A percentile compares a stretch with the other conserved stretches of the same genome.
Evolutionary conservation across 148 eudicot genomes (phyloP).

Genomic region (Chenopodium berlandieri): DNA sequence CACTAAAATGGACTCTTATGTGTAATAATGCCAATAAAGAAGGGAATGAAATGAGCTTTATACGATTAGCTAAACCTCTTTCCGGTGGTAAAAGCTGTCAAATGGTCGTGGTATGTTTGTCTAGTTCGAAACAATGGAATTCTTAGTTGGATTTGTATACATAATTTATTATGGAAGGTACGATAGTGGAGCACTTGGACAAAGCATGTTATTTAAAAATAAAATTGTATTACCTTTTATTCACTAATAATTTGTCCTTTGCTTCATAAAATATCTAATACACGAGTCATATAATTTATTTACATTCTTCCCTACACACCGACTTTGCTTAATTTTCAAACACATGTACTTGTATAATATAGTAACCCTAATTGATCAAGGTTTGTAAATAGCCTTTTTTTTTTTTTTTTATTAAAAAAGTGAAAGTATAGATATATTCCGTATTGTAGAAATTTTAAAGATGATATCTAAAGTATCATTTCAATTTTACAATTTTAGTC

Average conservation of each 20-base stretch:
- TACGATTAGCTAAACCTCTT: conserved; percentile 19
- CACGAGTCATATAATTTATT: neutral
- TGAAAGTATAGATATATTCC: no score
- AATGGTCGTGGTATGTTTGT: conserved; percentile 33
- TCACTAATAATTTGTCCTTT: conserved; percentile 1
- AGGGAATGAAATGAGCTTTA: conserved; percentile 12
- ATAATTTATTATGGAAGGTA: conserved; percentile 20
- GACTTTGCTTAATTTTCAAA: conserved; percentile 9
- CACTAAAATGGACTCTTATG: conserved; percentile 29
- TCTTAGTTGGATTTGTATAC: conserved; percentile 33
- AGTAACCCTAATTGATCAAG: neutral
- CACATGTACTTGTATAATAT: neutral
- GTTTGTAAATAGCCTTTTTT: no score
- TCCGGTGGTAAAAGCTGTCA: conserved; percentile 27
- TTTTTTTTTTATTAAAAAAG: no score
- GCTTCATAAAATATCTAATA: conserved; percentile 2
- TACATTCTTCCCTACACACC: neutral
- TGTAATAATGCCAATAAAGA: conserved; percentile 18
- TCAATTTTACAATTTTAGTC: no score
- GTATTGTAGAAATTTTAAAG: no score
- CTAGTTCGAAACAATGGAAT: conserved; percentile 33
- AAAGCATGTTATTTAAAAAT: conserved; percentile 17
- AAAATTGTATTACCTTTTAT: neutral
- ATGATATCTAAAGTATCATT: no score
- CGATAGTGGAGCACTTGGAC: conserved; percentile 33